phyloP scores from a whole-genome alignment of 2,329 filamentous ascomycete genomes.

The Fusarium sp. region DNA sequence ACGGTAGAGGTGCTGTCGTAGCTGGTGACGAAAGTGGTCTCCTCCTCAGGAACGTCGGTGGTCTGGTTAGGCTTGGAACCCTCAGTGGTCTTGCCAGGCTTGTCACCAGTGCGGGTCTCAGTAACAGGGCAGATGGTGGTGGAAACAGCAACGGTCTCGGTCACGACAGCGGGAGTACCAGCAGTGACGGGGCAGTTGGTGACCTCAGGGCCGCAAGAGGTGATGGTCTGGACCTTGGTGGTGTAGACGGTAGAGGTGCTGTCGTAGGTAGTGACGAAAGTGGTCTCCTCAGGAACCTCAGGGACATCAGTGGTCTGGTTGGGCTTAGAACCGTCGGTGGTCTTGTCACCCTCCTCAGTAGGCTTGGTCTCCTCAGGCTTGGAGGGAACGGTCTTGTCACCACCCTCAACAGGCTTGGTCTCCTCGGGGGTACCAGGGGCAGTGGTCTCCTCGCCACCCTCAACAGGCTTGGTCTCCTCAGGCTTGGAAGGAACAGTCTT shows the following conservation, averaged over 20 bases:
- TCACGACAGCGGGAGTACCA: slow-evolving; percentile 42
- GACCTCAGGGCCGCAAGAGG: slow-evolving; percentile 52
- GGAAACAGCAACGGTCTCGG: slow-evolving; percentile 45
- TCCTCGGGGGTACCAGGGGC: background rate
- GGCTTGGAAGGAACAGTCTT: slow-evolving; percentile 14
- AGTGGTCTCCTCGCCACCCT: slow-evolving; percentile 28
- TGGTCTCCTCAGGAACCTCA: slow-evolving; percentile 22
- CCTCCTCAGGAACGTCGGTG: slow-evolving; percentile 44
- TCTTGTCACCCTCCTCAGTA: slow-evolving; percentile 30
- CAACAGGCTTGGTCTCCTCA: slow-evolving; percentile 31
- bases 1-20: slow-evolving; percentile 32
- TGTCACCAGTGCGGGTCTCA: slow-evolving; percentile 40
- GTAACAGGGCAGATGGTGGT: slow-evolving; percentile 49
- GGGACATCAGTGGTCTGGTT: slow-evolving; percentile 41
- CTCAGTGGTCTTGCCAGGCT: slow-evolving; percentile 37
- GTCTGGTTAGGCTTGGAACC: slow-evolving; percentile 43
- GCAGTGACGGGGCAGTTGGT: slow-evolving; percentile 64
- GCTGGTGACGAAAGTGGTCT: slow-evolving; percentile 38
- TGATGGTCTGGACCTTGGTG: slow-evolving; percentile 41
- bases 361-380: slow-evolving; percentile 23
- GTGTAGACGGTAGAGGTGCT: slow-evolving; percentile 32
- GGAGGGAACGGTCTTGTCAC: slow-evolving; percentile 14
- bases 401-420: slow-evolving; percentile 28
- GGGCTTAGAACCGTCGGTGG: slow-evolving; percentile 20
- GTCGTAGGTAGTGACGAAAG: slow-evolving; percentile 39